Conservation (phyloP, 2,329 filamentous ascomycete genomes). For the Penicillium sumatraense region DNA sequence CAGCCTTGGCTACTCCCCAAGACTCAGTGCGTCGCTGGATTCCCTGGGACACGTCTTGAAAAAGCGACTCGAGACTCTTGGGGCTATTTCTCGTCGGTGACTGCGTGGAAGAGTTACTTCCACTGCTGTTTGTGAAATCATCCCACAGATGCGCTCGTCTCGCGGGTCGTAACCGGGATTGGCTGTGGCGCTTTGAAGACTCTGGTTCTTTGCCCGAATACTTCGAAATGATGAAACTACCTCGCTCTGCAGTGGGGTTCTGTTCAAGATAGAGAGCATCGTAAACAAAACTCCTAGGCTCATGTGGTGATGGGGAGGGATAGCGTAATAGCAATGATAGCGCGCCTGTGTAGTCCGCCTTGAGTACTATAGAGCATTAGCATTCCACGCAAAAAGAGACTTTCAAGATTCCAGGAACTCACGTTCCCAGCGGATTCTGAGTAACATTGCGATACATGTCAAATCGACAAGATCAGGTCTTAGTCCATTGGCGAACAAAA, state of each 20-base stretch:
- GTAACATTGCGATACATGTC: conserved; percentile 91
- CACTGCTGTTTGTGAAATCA: conserved; percentile 34
- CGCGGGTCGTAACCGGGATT: conserved; percentile 23
- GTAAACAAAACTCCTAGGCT: conserved; percentile 78
- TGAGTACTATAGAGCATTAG: conserved; percentile 65
- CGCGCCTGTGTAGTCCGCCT: conserved; percentile 85
- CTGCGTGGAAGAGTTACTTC: conserved; percentile 37
- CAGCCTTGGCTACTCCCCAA: conserved; percentile 55
- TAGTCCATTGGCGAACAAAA: conserved; percentile 84
- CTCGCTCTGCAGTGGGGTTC: conserved; percentile 48
- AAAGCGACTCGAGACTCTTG: conserved; percentile 50
- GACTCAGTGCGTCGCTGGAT: conserved; percentile 53
- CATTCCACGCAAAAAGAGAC: not conserved
- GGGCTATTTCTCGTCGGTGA: conserved; percentile 44
- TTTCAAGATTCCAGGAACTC: conserved; percentile 43
- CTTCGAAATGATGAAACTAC: conserved; percentile 49
- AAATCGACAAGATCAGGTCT: conserved; percentile 80
- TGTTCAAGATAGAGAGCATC: conserved; percentile 70
- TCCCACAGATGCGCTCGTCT: conserved; percentile 32
- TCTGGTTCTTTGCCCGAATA: conserved; percentile 53
- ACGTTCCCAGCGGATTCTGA: conserved; percentile 90
- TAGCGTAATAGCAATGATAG: conserved; percentile 84
- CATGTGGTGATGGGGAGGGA: conserved; percentile 67
- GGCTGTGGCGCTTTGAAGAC: conserved; percentile 27
- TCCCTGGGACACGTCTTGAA: conserved; percentile 55